Base-by-base conservation (phyloP, 805 yeast genomes). In the fission yeast (Schizosaccharomyces pombe) region DNA sequence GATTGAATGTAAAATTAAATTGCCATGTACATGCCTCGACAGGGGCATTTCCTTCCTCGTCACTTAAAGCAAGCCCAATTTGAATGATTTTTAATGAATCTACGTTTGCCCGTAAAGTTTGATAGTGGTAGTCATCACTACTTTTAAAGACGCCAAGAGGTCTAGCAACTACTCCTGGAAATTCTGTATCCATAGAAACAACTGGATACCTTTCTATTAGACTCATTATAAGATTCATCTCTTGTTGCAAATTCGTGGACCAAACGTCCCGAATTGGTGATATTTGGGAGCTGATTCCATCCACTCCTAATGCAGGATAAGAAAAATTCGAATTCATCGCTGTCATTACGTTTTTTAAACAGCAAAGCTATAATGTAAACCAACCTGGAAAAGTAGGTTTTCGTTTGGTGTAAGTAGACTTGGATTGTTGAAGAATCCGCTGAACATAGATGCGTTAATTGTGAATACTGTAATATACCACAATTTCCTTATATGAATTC, bases 91-190 rank as follows among this genome's bases (percentile, higher is more conserved):
- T 80, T 60, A 87, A 68, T 55, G 91, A 72, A 66, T 91, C 98
- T 2, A 91, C 83, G 65, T 91, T 91, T 8, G 93, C 74, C 63
- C 98, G 75, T 68, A 91, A 74, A 0, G 97, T 89, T 67, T 91
- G 98, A 64, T 89, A 91, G 66, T 91, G 97, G 67, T 86, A 91
- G 65, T 91, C 97, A 26, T 82, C 74, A 14, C 91, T 83, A 1
- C 91, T 79, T 61, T 85, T 78, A 68, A 91, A 91, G 19, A 84
- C 78, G 19, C 98, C 98, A 57, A 91, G 83, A 14, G 98, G 98
- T 61, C 98, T 76, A 2, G 95, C 95, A 29, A 89, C 81, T 24
- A 93, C 84, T 0, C 98, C 98, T 0, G 95, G 95, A 63, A 91
- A 86, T 65, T 91, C 97, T 52, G 93, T 86, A 60, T 86, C 87